Evolutionary conservation across 441 rosid genomes (phyloP).

Genomic region (Isatis lusitanica): DNA sequence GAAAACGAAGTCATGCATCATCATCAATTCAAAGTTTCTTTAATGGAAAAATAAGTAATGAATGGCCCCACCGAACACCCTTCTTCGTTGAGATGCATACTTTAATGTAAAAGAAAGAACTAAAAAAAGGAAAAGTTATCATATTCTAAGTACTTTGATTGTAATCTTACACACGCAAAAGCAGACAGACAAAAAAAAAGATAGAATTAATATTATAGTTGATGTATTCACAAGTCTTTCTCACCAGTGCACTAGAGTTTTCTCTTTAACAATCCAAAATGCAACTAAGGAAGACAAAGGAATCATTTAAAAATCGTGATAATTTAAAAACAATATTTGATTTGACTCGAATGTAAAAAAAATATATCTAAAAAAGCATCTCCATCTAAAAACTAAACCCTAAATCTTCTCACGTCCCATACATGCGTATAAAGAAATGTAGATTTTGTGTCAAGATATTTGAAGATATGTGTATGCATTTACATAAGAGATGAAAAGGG

Average conservation of each 20-base stretch:
- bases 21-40: constrained; percentile 37
- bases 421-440: too few species aligned
- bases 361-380: background rate
- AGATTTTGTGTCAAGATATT: too few species aligned
- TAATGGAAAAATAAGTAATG: constrained; percentile 28
- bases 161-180: constrained; percentile 35
- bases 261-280: constrained; percentile 12
- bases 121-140: constrained; percentile 29
- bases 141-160: constrained; percentile 33
- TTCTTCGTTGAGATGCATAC: background rate
- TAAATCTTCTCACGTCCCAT: constrained; percentile 9
- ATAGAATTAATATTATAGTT: background rate
- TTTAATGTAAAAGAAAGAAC: constrained; percentile 13
- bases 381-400: constrained; percentile 28
- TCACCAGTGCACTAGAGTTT: constrained; percentile 21
- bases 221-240: constrained; percentile 21
- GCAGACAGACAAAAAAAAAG: constrained; percentile 15
- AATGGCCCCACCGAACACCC: constrained; percentile 28
- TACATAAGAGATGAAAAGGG: background rate
- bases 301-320: background rate
- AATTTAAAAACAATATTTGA: background rate
- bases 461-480: background rate
- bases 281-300: constrained; percentile 24
- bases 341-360: constrained; percentile 15
- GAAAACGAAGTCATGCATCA: constrained; percentile 50